A percentile compares a stretch with the other conserved stretches of the same genome.
phyloP scores from a whole-genome alignment of 257 asterid genomes.

The Lycium ferocissimum region DNA sequence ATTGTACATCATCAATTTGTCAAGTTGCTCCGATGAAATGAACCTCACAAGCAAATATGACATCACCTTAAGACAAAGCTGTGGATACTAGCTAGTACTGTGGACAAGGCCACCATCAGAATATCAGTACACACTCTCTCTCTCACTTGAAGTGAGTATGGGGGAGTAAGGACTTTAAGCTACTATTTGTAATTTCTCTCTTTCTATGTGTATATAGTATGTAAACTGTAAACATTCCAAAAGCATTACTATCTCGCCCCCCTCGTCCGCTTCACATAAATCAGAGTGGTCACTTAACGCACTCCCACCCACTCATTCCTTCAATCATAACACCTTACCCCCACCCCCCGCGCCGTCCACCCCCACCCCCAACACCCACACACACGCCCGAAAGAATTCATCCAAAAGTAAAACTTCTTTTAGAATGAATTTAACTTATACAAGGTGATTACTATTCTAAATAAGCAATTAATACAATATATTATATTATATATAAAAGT shows the following conservation, averaged over 20 bases:
- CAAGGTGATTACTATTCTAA: not conserved
- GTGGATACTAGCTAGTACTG: not conserved
- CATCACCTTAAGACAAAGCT: conserved; percentile 14
- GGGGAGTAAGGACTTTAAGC: not conserved
- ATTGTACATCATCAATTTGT: not conserved
- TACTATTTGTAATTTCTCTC: not conserved
- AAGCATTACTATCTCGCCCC: conserved; percentile 62
- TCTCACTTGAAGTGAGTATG: not conserved
- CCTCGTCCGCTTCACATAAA: conserved; percentile 70
- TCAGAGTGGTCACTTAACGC: conserved; percentile 36
- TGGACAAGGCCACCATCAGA: conserved; percentile 12
- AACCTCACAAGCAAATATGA: conserved; percentile 7
- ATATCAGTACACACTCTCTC: not conserved
- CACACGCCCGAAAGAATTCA: not conserved
- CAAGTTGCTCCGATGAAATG: conserved; percentile 26
- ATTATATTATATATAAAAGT: not conserved
- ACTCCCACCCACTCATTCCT: conserved; percentile 63
- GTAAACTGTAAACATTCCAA: conserved; percentile 45
- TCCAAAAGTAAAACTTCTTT: not conserved
- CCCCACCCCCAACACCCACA: not conserved
- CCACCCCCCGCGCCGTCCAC: not conserved
- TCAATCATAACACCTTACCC: conserved; percentile 40
- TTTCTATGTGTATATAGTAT: no score
- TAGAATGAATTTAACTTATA: not conserved
- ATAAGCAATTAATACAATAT: not conserved